Conservation (phyloP, 768 basidiomycete species). For the Phanerochaete sordida region DNA sequence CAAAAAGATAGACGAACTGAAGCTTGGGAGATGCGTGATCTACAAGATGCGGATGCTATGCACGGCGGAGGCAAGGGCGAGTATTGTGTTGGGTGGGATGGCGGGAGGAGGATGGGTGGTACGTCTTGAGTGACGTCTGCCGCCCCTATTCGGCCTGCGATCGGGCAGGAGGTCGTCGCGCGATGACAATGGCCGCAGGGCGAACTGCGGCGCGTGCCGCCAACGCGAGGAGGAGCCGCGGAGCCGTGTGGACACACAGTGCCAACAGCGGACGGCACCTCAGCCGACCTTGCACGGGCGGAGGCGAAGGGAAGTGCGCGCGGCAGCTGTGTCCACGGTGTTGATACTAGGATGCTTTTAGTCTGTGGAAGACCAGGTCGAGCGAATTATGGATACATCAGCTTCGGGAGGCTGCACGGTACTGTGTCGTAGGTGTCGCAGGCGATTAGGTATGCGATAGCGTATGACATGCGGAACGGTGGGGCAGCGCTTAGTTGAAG, state of each 20-base stretch:
- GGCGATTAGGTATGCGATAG: background rate
- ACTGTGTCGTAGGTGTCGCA: background rate
- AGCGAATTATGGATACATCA: background rate
- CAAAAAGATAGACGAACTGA: background rate
- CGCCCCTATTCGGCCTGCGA: too few species aligned
- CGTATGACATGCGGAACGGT: background rate
- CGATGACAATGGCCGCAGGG: background rate
- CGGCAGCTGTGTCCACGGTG: background rate
- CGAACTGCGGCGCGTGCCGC: background rate
- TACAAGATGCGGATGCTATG: background rate
- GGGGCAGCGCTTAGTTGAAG: constrained; percentile 54
- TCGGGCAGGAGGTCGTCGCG: background rate
- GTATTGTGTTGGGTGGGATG: background rate
- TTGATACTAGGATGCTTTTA: background rate
- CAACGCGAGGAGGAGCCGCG: background rate
- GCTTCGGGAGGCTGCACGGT: background rate
- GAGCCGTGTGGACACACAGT: background rate
- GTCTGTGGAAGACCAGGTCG: background rate
- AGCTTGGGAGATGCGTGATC: background rate
- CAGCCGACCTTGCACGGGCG: too few species aligned
- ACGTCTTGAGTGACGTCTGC: too few species aligned
- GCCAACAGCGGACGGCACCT: background rate
- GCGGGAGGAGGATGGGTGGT: too few species aligned
- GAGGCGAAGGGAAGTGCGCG: background rate
- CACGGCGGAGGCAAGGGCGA: background rate